Evolutionary conservation across 192 early-diverging fungal species (phyloP).

Genomic region (Diversispora eburnea): DNA sequence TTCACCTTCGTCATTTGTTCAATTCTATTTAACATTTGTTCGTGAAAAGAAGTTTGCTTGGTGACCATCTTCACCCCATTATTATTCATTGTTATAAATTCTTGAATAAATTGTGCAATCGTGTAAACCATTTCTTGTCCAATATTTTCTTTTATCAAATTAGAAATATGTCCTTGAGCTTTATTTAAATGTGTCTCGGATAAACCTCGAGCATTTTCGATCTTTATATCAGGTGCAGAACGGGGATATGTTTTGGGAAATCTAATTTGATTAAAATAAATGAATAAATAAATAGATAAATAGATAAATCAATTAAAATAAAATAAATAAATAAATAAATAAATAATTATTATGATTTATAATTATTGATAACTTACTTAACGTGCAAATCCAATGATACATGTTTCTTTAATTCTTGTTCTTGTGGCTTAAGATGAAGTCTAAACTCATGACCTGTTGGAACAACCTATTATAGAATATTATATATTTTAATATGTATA

Average conservation of each 20-base stretch:
- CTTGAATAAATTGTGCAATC: slow-evolving; percentile 52
- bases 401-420: slow-evolving; percentile 44
- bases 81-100: slow-evolving; percentile 59
- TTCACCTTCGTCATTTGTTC: slow-evolving; percentile 45
- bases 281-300: slow-evolving; percentile 33
- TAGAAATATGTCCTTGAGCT: slow-evolving; percentile 37
- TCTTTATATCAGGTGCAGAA: slow-evolving; percentile 52
- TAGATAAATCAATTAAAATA: no score
- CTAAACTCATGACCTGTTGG: slow-evolving; percentile 47
- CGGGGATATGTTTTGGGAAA: slow-evolving; percentile 69
- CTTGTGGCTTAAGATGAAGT: slow-evolving; percentile 47
- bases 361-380: slow-evolving; percentile 38
- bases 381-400: slow-evolving; percentile 50
- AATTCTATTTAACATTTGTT: slow-evolving; percentile 51
- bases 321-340: slow-evolving; percentile 29
- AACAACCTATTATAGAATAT: slow-evolving; percentile 34
- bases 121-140: slow-evolving; percentile 71
- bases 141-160: slow-evolving; percentile 37
- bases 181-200: slow-evolving; percentile 46
- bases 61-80: slow-evolving; percentile 43
- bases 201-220: slow-evolving; percentile 53
- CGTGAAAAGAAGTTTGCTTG: slow-evolving; percentile 53
- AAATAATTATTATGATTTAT: background rate
- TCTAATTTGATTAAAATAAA: slow-evolving; percentile 34
- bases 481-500: background rate